These are phyloP conservation scores for Chaetomium olivaceum DNA, from an alignment of 2,329 filamentous ascomycete genomes.

Conservation along the genomic window DNA sequence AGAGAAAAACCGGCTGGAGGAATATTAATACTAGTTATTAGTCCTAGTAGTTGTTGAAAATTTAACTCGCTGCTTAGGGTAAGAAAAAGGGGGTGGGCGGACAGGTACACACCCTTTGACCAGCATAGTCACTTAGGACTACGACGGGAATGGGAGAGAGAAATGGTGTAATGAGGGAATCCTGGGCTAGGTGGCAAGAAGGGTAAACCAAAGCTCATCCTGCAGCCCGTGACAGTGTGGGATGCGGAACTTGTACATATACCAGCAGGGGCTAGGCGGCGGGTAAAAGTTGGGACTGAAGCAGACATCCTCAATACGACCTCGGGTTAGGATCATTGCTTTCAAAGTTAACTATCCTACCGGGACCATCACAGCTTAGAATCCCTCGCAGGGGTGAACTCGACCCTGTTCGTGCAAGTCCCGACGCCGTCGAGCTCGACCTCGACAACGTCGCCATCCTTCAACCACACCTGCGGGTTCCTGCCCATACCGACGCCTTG, in stretches of 20 bases:
- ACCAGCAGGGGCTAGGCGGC: neutral
- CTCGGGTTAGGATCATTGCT: neutral
- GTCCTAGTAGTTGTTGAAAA: no score
- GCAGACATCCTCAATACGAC: neutral
- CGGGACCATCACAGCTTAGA: conserved; percentile 32
- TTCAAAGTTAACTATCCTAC: neutral
- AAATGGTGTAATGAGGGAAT: no score
- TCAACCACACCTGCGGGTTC: conserved; percentile 66
- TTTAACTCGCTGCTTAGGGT: no score
- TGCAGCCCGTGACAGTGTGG: no score
- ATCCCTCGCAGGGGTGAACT: conserved; percentile 41
- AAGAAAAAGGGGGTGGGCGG: no score
- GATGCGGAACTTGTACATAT: neutral
- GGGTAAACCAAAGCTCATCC: no score
- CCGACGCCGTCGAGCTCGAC: conserved; percentile 68
- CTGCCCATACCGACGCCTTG: conserved; percentile 71
- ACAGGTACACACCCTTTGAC: no score
- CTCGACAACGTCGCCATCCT: conserved; percentile 69
- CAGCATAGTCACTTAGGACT: no score
- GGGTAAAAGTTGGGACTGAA: neutral
- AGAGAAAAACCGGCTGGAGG: no score
- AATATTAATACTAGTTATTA: no score
- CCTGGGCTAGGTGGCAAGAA: no score
- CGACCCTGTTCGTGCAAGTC: conserved; percentile 55
- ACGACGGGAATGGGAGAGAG: no score